Evolutionary conservation across 1,284 basidiomycete species (phyloP).

Genomic region (Cutaneotrichosporon sp.): DNA sequence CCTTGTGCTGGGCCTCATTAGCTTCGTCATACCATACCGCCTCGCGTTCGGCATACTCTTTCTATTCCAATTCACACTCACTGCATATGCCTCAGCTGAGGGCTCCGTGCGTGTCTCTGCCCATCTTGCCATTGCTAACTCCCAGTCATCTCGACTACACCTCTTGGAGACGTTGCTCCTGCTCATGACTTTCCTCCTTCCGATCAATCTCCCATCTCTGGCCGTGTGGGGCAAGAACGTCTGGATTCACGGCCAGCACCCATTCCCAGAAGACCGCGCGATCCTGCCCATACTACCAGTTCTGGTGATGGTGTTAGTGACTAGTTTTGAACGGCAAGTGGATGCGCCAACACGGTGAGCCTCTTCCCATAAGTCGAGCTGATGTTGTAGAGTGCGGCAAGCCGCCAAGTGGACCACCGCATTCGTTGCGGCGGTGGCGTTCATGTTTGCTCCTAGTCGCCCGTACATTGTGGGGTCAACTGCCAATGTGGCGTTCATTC

Average conservation of each 20-base stretch:
- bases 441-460: conserved; percentile 61
- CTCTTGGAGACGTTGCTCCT: conserved; percentile 57
- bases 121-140: not conserved
- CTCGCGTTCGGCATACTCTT: conserved; percentile 81
- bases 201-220: conserved; percentile 73
- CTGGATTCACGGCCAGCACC: conserved; percentile 30
- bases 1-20: not conserved
- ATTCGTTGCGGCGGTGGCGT: conserved; percentile 59
- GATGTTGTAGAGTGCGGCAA: conserved; percentile 25
- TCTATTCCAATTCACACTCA: conserved; percentile 62
- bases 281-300: conserved; percentile 27
- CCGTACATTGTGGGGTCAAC: conserved; percentile 29
- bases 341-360: conserved; percentile 53
- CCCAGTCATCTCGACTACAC: conserved; percentile 40
- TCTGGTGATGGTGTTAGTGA: conserved; percentile 52
- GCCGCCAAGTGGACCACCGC: conserved; percentile 58
- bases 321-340: conserved; percentile 54
- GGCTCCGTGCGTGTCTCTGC: not conserved
- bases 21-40: conserved; percentile 72
- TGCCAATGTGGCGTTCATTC: conserved; percentile 14
- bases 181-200: conserved; percentile 70
- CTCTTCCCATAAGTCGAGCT: not conserved
- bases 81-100: not conserved
- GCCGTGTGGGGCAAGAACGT: conserved; percentile 85
- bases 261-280: conserved; percentile 32